These are phyloP conservation scores for Coemansia sp. DNA, from an alignment of 192 early-diverging fungal species.

Conservation along the genomic window DNA sequence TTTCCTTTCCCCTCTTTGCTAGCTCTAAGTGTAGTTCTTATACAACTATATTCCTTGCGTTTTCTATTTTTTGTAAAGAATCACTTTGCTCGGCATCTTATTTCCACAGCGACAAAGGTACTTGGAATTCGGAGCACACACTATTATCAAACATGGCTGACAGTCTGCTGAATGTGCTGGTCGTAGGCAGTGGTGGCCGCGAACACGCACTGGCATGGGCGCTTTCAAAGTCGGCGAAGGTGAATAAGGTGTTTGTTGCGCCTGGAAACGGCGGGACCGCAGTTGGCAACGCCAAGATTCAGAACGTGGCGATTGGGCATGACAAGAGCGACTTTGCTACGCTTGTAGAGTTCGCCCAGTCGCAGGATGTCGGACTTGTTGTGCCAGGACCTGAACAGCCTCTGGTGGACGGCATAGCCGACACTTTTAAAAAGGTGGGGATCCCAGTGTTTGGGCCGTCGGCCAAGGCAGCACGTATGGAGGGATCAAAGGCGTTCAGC, in stretches of 20 bases:
- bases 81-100: not conserved
- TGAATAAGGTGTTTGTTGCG: constrained; percentile 85
- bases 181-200: constrained; percentile 93
- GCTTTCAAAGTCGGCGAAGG: constrained; percentile 73
- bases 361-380: constrained; percentile 77
- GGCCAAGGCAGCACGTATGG: constrained; percentile 82
- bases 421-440: constrained; percentile 75
- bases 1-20: not conserved
- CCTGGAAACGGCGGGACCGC: constrained; percentile 95
- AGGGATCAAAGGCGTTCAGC: constrained; percentile 98
- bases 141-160: not conserved
- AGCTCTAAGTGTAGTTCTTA: not conserved
- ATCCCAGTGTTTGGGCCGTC: constrained; percentile 89
- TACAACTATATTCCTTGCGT: not conserved
- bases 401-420: constrained; percentile 87
- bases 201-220: constrained; percentile 96
- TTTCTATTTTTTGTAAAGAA: not conserved
- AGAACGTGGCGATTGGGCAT: constrained; percentile 75
- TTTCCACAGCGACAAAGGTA: too few relatives aligned
- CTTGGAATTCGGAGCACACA: too few relatives aligned
- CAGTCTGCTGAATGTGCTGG: constrained; percentile 65
- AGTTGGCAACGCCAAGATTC: constrained; percentile 68
- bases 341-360: constrained; percentile 75
- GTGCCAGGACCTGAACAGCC: constrained; percentile 97
- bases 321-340: constrained; percentile 65